These are phyloP conservation scores for Tanozyma kutaoensis DNA, from an alignment of 805 yeast species.

Conservation along the genomic window DNA sequence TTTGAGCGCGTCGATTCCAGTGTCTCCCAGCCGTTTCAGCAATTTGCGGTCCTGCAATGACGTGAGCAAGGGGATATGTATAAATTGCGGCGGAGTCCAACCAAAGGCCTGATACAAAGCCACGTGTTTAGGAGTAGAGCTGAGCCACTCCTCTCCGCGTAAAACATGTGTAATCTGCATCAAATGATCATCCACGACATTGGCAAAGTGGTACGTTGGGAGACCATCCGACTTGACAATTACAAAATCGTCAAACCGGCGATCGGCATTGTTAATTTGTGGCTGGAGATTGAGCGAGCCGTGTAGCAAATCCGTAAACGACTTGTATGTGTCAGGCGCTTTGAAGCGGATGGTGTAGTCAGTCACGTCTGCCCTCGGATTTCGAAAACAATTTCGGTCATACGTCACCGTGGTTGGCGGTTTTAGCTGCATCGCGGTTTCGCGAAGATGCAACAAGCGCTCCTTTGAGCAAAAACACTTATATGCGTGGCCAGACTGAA, in stretches of 20 bases:
- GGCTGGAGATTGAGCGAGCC: conserved; percentile 70
- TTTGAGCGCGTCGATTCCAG: conserved; percentile 48
- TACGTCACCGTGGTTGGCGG: conserved; percentile 92
- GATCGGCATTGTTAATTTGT: conserved; percentile 55
- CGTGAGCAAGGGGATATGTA: conserved; percentile 86
- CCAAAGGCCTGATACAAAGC: conserved; percentile 78
- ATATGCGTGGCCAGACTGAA: conserved; percentile 65
- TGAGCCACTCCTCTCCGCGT: conserved; percentile 96
- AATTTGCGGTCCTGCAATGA: conserved; percentile 61
- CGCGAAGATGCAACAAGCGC: conserved; percentile 52
- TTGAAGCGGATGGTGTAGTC: conserved; percentile 57
- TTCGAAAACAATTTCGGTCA: conserved; percentile 69
- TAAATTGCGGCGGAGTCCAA: conserved; percentile 69
- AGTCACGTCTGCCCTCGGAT: too few species aligned
- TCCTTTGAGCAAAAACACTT: conserved; percentile 80
- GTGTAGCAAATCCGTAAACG: conserved; percentile 62
- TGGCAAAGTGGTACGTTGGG: conserved; percentile 96
- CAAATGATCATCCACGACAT: conserved; percentile 85
- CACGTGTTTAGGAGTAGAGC: conserved; percentile 90
- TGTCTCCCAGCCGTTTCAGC: conserved; percentile 77
- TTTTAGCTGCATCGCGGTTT: conserved; percentile 55
- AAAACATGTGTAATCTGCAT: conserved; percentile 92
- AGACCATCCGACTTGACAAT: conserved; percentile 84
- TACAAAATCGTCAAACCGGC: conserved; percentile 81
- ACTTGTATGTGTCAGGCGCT: conserved; percentile 60